Evolutionary conservation across 129 eudicot genomes (phyloP), one percentile per base, ranked within the genome.

Genomic region (Helichrysum umbraculigerum): DNA sequence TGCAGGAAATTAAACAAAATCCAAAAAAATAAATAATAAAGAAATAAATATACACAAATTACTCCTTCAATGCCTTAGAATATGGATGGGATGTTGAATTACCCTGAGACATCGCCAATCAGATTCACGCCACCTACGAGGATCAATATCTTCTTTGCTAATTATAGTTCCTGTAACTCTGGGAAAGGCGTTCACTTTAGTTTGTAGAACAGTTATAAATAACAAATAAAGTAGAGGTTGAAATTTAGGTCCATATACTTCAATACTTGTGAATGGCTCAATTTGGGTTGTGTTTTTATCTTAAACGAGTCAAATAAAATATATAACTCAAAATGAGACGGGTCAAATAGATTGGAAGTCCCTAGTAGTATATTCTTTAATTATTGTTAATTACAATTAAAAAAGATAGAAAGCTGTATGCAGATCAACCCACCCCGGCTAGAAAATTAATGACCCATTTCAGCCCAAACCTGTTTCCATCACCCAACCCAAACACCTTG

Each of bases 31-130:
- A 34, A 70, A 54, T 15, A 32, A 32, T 32, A 32, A 32, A 25
- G 3, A 32, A 32, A 4, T 32, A 32, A 2, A 32, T 0, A 32
- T 32, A 32, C 4, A 32, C 60, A 1, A 70, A 30, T 16, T 16
- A 32, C 42, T 30, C 68, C 41, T 30, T 63, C 19, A 30, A 29
- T 14, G 6, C 20, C 21, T 3, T 3, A 63, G 30, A 63, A 28
- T 50, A n/a, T 50, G 41, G 42, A 44, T 70, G 17, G 17, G 30
- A 51, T 37, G 17, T 47, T 51, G 14, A 30, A 52, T 63, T 64
- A 81, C 85, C 85, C 63, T 76, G 41, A 81, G 78, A 16, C 78
- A 30, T 54, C 75, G 78, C 85, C 81, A 81, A 10, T 81, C 85
- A 3, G 85, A 81, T 63, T 42, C 34, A 22, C 41, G 78, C 81